These are phyloP conservation scores for Echites panduratus DNA, from an alignment of 257 asterid genomes.

Conservation along the genomic window DNA sequence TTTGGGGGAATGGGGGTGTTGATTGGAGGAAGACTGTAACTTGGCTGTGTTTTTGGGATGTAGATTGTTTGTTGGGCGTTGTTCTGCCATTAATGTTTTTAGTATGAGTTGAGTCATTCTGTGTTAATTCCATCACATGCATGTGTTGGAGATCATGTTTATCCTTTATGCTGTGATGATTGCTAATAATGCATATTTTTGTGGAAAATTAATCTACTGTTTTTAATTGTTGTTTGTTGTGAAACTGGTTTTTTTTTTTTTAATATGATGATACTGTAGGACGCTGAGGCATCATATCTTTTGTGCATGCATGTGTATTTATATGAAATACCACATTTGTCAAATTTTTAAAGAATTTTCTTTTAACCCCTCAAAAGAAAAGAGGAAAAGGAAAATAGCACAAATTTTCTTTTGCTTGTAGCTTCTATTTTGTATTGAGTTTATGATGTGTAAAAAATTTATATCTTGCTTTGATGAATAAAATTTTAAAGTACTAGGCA, in stretches of 20 bases:
- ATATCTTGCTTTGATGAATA: neutral
- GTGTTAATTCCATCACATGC: slow-evolving; percentile 11
- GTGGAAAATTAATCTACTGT: neutral
- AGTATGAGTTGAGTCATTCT: neutral
- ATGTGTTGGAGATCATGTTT: slow-evolving; percentile 2
- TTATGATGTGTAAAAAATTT: neutral
- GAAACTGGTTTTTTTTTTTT: neutral
- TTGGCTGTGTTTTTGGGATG: neutral
- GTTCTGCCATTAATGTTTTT: neutral
- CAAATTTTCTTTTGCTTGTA: neutral
- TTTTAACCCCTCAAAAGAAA: neutral
- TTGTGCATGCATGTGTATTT: slow-evolving; percentile 10
- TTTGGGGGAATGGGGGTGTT: too few species aligned
- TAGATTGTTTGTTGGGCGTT: neutral
- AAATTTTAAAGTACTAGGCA: neutral
- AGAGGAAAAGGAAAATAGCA: neutral
- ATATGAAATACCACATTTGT: neutral
- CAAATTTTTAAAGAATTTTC: neutral
- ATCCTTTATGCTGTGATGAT: neutral
- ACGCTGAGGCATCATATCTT: neutral
- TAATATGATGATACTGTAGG: neutral
- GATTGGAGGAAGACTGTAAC: neutral
- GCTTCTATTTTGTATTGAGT: neutral
- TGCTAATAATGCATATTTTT: neutral
- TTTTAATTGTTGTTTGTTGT: neutral